Conservation (phyloP, 2,329 filamentous ascomycete genomes). For the Mycosphaerella sp. region DNA sequence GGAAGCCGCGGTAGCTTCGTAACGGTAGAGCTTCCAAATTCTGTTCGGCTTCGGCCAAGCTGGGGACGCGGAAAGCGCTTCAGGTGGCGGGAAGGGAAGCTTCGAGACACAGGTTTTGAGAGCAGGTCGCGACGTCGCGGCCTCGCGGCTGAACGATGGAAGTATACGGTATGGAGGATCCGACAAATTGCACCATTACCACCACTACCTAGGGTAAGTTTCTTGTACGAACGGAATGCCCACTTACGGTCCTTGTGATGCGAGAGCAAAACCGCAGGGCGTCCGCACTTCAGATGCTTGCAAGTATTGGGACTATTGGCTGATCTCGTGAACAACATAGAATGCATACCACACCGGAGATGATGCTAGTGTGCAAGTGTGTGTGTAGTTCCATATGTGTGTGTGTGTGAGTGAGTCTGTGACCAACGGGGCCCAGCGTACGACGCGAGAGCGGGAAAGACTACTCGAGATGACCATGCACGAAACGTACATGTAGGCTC, state of each 20-base stretch:
- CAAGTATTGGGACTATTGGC: not conserved
- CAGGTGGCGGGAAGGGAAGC: not conserved
- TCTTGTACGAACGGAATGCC: not conserved
- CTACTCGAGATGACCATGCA: conserved; percentile 1
- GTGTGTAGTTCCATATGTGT: no score
- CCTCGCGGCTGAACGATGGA: not conserved
- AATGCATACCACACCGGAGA: not conserved
- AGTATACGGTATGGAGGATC: not conserved
- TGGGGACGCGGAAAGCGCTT: conserved; percentile 5
- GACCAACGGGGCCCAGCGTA: not conserved
- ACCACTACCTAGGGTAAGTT: no score
- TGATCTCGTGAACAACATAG: conserved; percentile 2
- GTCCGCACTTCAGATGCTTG: not conserved
- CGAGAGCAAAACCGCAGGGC: not conserved
- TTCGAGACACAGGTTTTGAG: not conserved
- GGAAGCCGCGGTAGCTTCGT: conserved; percentile 3
- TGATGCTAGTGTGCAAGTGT: conserved; percentile 1
- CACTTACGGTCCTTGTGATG: not conserved
- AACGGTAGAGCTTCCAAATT: conserved; percentile 5
- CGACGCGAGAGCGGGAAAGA: not conserved
- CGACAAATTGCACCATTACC: not conserved
- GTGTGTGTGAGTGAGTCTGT: not conserved
- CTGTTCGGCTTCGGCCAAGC: not conserved
- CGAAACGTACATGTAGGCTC: not conserved
- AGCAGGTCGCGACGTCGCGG: not conserved